Evolutionary conservation across 345 rosid genomes (phyloP), one percentile per base, ranked within the genome.

Genomic region (Gossypium turneri): DNA sequence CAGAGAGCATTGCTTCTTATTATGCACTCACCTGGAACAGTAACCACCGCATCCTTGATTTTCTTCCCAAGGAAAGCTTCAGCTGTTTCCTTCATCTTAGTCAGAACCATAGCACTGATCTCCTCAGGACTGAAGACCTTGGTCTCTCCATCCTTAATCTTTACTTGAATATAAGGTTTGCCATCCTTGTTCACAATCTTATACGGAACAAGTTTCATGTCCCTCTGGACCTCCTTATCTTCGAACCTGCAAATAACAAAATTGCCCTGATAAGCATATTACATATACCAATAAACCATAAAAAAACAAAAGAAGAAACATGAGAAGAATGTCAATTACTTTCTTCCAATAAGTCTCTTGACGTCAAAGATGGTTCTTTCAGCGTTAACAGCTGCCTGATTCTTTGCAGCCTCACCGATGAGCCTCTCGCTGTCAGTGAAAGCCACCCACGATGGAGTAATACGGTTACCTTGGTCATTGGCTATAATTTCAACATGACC

Each of bases 341-440:
- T 92, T 89, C 98, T 88, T 38, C 98, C 98, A 3, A 94, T 94
- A 78, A 92, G 94, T 74, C 97, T 84, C 90, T 94, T 94, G 76
- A 94, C 98, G 34, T 92, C 98, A 17, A 92, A 94, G 79, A 94
- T 29, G 12, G 98, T 94, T 84, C 98, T 88, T 58, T 94, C 98
- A 0, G 97, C 75, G 34, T 94, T 94, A 2, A 88, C 94, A 76
- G 98, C 95, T 2, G 97, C 97, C 88, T 88, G 97, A 45, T 92
- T 94, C 95, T 94, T 94, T 25, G 97, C 98, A 76, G 98, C 98
- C 81, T 94, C 98, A 77, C 98, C 98, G 2, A 94, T 94, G 73
- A 94, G 81, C 80, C 98, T 90, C 87, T 94, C 98, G 19, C 85
- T 73, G 67, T 94, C 98, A 0, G 98, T 92, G 90, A 94, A 94